phyloP scores from a whole-genome alignment of 352 stramenopile genomes.

The Globisporangium apiculatum region DNA sequence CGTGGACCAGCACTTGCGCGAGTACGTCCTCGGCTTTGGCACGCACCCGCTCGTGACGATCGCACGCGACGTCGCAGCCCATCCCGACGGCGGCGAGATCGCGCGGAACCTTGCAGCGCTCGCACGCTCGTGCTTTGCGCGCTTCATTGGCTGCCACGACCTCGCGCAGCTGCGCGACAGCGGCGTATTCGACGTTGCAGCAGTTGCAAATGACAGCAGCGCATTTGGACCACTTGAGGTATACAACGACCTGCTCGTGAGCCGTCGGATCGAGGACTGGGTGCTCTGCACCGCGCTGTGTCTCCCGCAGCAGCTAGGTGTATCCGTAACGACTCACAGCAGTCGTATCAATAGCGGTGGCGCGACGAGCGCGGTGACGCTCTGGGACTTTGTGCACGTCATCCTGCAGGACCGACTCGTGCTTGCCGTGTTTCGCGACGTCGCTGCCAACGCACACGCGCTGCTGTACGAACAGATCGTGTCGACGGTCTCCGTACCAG shows the following conservation, averaged over 20 bases:
- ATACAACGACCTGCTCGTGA: conserved; percentile 21
- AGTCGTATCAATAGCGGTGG: not conserved
- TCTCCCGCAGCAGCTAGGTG: conserved; percentile 30
- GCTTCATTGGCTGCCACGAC: conserved; percentile 37
- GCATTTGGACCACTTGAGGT: conserved; percentile 10
- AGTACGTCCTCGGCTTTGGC: conserved; percentile 57
- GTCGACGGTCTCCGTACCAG: conserved; percentile 14
- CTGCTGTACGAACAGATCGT: conserved; percentile 50
- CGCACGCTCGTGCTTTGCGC: conserved; percentile 47
- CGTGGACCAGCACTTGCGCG: conserved; percentile 29
- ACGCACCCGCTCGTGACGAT: conserved; percentile 48
- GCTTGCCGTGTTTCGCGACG: conserved; percentile 30
- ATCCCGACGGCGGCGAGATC: conserved; percentile 26
- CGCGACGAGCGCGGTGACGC: conserved; percentile 6
- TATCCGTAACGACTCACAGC: not conserved
- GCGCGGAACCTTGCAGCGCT: conserved; percentile 25
- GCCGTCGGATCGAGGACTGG: conserved; percentile 31
- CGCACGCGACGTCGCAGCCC: conserved; percentile 46
- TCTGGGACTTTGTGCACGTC: conserved; percentile 57
- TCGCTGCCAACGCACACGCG: conserved; percentile 45
- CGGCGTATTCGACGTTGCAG: conserved; percentile 43
- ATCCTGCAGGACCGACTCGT: conserved; percentile 44
- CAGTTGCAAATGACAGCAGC: conserved; percentile 12
- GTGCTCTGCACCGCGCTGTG: conserved; percentile 50
- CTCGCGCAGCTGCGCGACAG: conserved; percentile 42